Evolutionary conservation across 208 protist genomes (phyloP).

Genomic region (Angomonas desouzai): DNA sequence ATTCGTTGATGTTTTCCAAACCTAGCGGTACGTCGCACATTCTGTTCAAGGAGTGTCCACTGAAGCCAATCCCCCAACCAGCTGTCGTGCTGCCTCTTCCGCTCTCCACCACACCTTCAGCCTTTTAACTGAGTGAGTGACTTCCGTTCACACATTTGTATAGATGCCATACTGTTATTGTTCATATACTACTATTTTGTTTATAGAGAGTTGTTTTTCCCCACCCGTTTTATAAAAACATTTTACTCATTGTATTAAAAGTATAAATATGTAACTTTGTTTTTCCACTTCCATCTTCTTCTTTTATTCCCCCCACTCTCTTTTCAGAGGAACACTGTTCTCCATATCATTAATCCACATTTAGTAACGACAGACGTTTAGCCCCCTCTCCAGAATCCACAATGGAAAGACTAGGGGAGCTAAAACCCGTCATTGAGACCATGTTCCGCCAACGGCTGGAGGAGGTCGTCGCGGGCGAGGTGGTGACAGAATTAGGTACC

Average conservation of each 20-base stretch:
- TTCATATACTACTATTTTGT: conserved; percentile 4
- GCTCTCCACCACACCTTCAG: conserved; percentile 62
- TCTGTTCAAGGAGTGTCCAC: conserved; percentile 47
- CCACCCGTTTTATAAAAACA: too few relatives aligned
- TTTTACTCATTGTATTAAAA: too few relatives aligned
- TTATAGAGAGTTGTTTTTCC: too few relatives aligned
- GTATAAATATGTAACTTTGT: too few relatives aligned
- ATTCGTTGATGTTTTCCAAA: conserved; percentile 42
- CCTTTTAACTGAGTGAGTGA: conserved; percentile 44
- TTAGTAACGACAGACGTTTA: conserved; percentile 10
- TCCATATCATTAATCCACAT: conserved; percentile 4
- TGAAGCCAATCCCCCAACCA: conserved; percentile 21
- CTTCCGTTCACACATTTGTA: conserved; percentile 16
- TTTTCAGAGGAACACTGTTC: conserved; percentile 14
- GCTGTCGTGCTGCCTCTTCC: conserved; percentile 66
- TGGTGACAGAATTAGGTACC: conserved; percentile 52
- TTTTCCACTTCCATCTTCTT: neutral
- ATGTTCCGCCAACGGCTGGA: conserved; percentile 72
- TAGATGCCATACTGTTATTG: conserved; percentile 13
- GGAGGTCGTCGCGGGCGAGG: conserved; percentile 70
- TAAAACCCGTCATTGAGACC: conserved; percentile 47
- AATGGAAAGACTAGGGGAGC: conserved; percentile 47
- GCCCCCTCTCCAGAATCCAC: conserved; percentile 1
- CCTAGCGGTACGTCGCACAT: conserved; percentile 24
- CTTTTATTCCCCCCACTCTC: neutral